These are phyloP conservation scores for Euptelea pleiosperma DNA, from an alignment of 164 flowering plant species.

Conservation along the genomic window DNA sequence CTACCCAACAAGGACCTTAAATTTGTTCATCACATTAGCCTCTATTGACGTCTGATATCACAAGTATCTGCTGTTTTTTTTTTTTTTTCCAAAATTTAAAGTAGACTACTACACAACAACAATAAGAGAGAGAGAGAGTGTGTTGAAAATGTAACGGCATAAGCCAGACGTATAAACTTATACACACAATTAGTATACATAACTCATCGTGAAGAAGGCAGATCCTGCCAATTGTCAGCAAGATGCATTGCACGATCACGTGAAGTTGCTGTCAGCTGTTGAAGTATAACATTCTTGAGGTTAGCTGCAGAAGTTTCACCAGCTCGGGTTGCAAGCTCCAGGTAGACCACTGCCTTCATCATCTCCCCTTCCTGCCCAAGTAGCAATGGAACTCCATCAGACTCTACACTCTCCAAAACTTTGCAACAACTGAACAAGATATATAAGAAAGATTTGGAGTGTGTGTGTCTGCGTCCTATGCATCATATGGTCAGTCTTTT, in stretches of 20 bases:
- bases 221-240: constrained; percentile 71
- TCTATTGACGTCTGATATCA: no score
- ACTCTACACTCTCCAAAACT: background rate
- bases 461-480: background rate
- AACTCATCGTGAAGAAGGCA: constrained; percentile 45
- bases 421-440: background rate
- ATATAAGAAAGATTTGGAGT: background rate
- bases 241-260: constrained; percentile 53
- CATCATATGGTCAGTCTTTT: background rate
- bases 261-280: constrained; percentile 50
- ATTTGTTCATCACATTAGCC: no score
- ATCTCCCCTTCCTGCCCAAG: constrained; percentile 72
- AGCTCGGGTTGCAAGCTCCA: constrained; percentile 83
- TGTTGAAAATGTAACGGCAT: no score
- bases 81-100: no score
- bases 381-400: constrained; percentile 5
- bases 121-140: no score
- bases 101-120: no score
- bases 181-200: background rate
- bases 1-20: no score
- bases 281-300: constrained; percentile 64
- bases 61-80: no score
- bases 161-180: no score
- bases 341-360: constrained; percentile 70
- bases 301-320: constrained; percentile 74